Conservation (phyloP, 2,329 filamentous ascomycete species). For the Pestalotiopsis sp. region DNA sequence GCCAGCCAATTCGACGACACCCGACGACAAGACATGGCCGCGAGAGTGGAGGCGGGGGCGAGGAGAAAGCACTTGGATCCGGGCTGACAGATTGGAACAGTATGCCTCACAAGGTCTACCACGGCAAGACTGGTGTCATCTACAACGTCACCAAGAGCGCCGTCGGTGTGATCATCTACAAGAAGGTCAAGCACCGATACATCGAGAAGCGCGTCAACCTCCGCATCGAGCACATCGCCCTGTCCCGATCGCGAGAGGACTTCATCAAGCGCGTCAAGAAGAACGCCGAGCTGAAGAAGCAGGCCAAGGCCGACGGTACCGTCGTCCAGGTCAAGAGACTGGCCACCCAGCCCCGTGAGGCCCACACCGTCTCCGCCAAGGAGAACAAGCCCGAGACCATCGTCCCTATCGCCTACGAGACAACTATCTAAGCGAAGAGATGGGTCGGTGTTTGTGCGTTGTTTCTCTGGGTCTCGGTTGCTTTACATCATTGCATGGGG, state of each 20-base stretch:
- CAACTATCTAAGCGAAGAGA: conserved; percentile 73
- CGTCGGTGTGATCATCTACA: conserved; percentile 99
- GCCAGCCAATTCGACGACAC: not conserved
- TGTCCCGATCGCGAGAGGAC: conserved; percentile 94
- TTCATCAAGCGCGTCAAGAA: conserved; percentile 96
- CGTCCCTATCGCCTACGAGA: conserved; percentile 93
- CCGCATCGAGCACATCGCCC: conserved; percentile 94
- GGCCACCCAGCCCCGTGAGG: conserved; percentile 77
- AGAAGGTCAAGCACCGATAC: conserved; percentile 99
- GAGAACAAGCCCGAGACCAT: conserved; percentile 91
- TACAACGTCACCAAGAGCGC: conserved; percentile 99
- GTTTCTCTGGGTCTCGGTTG: conserved; percentile 15
- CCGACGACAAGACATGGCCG: not conserved
- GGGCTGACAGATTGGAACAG: conserved; percentile 46
- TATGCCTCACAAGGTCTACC: conserved; percentile 99
- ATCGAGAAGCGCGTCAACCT: conserved; percentile 99
- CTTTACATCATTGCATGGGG: conserved; percentile 14
- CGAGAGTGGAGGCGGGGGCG: not conserved
- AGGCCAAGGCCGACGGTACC: conserved; percentile 88
- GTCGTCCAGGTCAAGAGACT: conserved; percentile 93
- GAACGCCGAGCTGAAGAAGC: conserved; percentile 89
- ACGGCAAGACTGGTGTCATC: conserved; percentile 97
- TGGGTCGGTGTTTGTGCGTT: conserved; percentile 12
- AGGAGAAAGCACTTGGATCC: not conserved
- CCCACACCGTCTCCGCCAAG: conserved; percentile 77